Conservation (phyloP, 768 basidiomycete genomes). For the Strobilomyces echinocephalus region DNA sequence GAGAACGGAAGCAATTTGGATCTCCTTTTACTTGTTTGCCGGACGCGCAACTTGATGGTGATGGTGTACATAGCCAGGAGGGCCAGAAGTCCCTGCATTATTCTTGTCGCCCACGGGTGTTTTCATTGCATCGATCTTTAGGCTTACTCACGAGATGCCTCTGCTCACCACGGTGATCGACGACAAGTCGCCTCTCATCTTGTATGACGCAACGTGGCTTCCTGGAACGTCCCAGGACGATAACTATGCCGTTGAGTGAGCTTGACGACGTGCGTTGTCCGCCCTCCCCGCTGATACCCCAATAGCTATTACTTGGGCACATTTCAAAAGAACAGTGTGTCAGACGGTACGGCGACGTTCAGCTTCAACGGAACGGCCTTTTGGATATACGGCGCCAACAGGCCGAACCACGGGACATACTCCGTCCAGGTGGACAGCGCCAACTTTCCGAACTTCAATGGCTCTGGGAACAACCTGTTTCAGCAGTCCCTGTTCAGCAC, state of each 20-base stretch:
- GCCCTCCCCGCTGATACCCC: neutral
- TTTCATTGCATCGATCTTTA: neutral
- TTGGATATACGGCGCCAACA: slow-evolving; percentile 46
- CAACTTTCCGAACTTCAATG: slow-evolving; percentile 28
- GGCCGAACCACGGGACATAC: slow-evolving; percentile 44
- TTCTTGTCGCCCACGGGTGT: neutral
- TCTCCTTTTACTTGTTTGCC: no score
- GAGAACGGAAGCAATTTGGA: neutral
- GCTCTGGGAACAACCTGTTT: slow-evolving; percentile 29
- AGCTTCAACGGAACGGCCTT: slow-evolving; percentile 47
- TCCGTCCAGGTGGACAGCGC: slow-evolving; percentile 39
- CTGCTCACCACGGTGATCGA: slow-evolving; percentile 22
- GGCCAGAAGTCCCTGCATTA: neutral
- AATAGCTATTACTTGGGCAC: slow-evolving; percentile 36
- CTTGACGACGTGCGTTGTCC: neutral
- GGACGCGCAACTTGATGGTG: neutral
- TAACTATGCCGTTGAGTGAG: slow-evolving; percentile 16
- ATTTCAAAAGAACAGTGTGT: slow-evolving; percentile 33
- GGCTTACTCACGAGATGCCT: slow-evolving; percentile 15
- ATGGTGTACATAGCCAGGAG: neutral
- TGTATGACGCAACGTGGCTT: slow-evolving; percentile 22
- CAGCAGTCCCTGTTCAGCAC: slow-evolving; percentile 38
- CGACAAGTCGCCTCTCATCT: slow-evolving; percentile 31
- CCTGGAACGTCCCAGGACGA: slow-evolving; percentile 19
- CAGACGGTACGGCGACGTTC: slow-evolving; percentile 37